These are phyloP conservation scores for Colletotrichum liriopes DNA, from an alignment of 2,329 filamentous ascomycete genomes.

Conservation along the genomic window DNA sequence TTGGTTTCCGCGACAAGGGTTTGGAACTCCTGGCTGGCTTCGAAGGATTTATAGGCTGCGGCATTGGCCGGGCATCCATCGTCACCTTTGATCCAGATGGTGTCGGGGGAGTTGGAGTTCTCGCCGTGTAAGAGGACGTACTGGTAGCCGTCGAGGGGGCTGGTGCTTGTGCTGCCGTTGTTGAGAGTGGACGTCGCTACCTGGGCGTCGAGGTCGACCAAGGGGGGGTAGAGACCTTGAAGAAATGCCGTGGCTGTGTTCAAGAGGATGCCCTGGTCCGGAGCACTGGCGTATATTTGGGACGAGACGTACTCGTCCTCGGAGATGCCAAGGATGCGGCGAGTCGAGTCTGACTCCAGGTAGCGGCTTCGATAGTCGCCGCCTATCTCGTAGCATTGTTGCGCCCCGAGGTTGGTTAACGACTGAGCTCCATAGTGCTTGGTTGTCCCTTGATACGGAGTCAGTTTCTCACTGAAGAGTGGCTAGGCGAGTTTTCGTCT, in stretches of 20 bases:
- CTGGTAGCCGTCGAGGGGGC: slow-evolving; percentile 49
- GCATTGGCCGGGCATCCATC: slow-evolving; percentile 52
- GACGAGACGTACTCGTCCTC: slow-evolving; percentile 51
- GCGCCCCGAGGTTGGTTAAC: slow-evolving; percentile 53
- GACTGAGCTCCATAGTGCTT: slow-evolving; percentile 54
- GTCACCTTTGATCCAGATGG: slow-evolving; percentile 57
- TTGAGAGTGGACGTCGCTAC: slow-evolving; percentile 49
- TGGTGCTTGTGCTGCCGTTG: slow-evolving; percentile 30
- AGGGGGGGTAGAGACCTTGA: slow-evolving; percentile 54
- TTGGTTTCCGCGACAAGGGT: slow-evolving; percentile 48
- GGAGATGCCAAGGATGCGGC: slow-evolving; percentile 53
- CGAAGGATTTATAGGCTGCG: slow-evolving; percentile 48
- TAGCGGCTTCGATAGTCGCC: slow-evolving; percentile 45
- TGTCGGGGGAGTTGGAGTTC: slow-evolving; percentile 52
- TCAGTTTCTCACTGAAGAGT: neutral
- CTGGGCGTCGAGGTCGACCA: slow-evolving; percentile 47
- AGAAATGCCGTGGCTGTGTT: slow-evolving; percentile 55
- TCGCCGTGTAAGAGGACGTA: slow-evolving; percentile 52
- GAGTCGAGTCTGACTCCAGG: slow-evolving; percentile 47
- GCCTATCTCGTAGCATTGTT: slow-evolving; percentile 52
- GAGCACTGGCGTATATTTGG: slow-evolving; percentile 53
- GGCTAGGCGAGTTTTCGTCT: slow-evolving; percentile 14
- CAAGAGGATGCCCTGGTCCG: slow-evolving; percentile 52
- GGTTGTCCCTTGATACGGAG: slow-evolving; percentile 48
- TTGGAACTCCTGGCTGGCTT: slow-evolving; percentile 48